Conservation (phyloP, 1,139 yeast species). For the Scheffersomyces parashehatae region DNA sequence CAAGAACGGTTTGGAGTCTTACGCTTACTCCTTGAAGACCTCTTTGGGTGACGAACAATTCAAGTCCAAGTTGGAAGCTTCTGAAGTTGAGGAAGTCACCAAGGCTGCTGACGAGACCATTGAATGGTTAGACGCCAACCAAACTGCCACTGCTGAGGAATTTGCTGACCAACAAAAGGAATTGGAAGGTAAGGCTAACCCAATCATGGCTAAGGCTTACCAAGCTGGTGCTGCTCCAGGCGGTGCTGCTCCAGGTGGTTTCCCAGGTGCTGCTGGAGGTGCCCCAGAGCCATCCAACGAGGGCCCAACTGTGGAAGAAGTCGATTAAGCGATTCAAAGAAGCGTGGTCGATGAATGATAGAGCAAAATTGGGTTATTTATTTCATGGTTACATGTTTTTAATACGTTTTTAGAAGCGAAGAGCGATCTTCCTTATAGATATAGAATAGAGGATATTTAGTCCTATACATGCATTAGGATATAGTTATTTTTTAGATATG, state of each 20-base stretch:
- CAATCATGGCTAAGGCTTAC: slow-evolving; percentile 91
- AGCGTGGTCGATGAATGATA: background rate
- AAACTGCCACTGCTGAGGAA: slow-evolving; percentile 86
- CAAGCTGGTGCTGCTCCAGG: slow-evolving; percentile 62
- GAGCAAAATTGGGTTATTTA: background rate
- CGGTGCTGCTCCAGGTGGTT: slow-evolving; percentile 67
- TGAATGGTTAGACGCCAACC: slow-evolving; percentile 86
- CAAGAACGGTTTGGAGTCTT: slow-evolving; percentile 91
- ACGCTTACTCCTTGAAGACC: slow-evolving; percentile 87
- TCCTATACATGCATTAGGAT: background rate
- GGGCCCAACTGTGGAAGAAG: slow-evolving; percentile 95
- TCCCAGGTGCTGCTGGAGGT: slow-evolving; percentile 65
- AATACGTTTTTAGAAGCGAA: background rate
- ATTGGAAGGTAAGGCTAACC: slow-evolving; percentile 90
- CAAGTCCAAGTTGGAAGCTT: slow-evolving; percentile 79
- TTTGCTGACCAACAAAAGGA: slow-evolving; percentile 89
- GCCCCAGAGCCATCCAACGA: slow-evolving; percentile 59
- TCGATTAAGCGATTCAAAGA: slow-evolving; percentile 54
- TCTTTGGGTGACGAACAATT: slow-evolving; percentile 76
- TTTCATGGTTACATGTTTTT: slow-evolving; percentile 1
- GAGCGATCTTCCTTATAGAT: slow-evolving; percentile 1
- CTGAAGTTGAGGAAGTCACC: slow-evolving; percentile 76
- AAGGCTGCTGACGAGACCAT: slow-evolving; percentile 85
- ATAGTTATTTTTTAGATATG: background rate
- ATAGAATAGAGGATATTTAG: slow-evolving; percentile 1